These are phyloP conservation scores for Saccharum hybrid DNA, from an alignment of 202 grass and related monocot species.

Conservation along the genomic window DNA sequence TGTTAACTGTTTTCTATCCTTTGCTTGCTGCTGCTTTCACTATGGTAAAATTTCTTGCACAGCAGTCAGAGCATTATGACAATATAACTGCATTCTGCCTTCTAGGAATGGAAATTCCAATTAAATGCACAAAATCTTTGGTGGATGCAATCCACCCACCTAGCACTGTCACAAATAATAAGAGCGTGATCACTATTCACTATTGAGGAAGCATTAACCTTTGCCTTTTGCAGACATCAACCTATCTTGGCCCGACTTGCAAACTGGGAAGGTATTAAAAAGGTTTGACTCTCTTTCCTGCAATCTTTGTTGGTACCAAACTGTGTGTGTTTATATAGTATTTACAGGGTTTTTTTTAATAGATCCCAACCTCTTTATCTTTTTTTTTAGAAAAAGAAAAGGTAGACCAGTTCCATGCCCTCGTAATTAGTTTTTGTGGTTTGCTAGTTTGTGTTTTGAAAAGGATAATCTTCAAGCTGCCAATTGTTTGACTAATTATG, in stretches of 20 bases:
- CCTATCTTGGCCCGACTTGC: conserved; percentile 77
- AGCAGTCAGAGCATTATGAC: conserved; percentile 12
- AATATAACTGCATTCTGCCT: neutral
- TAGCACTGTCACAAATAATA: neutral
- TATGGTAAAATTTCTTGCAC: conserved; percentile 12
- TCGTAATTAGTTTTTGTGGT: conserved; percentile 29
- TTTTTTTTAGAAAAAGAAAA: neutral
- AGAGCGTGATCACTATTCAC: conserved; percentile 3
- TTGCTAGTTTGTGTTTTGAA: conserved; percentile 20
- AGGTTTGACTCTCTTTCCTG: conserved; percentile 58
- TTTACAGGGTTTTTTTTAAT: conserved; percentile 1
- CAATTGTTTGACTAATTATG: conserved; percentile 21
- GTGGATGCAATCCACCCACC: neutral
- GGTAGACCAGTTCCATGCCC: neutral
- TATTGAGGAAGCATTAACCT: conserved; percentile 21
- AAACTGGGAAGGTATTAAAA: conserved; percentile 89
- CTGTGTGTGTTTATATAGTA: conserved; percentile 35
- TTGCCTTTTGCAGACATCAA: conserved; percentile 72
- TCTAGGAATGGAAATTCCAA: neutral
- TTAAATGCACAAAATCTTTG: conserved; percentile 11
- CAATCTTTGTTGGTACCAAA: conserved; percentile 4
- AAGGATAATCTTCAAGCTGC: conserved; percentile 19
- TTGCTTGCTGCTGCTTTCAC: conserved; percentile 7
- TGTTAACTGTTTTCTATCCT: conserved; percentile 19
- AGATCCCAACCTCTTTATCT: neutral